Evolutionary conservation across 192 early-diverging fungal genomes (phyloP).

Genomic region (Haplosporangium gracile): DNA sequence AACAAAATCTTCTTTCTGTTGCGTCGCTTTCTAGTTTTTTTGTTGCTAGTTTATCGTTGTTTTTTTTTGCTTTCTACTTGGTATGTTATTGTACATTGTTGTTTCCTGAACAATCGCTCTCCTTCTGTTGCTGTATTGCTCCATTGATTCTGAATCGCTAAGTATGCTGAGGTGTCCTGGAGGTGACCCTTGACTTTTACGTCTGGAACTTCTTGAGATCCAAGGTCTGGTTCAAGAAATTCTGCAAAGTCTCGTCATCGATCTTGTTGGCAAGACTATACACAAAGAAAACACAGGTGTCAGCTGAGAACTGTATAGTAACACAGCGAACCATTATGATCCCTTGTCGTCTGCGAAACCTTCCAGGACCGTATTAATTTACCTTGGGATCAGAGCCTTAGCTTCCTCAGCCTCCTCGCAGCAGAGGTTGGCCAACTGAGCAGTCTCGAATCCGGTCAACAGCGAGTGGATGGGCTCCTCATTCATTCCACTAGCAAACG

Average conservation of each 20-base stretch:
- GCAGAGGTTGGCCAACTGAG: slow-evolving; percentile 92
- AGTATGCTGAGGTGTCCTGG: neutral
- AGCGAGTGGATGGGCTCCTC: slow-evolving; percentile 51
- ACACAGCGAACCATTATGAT: neutral
- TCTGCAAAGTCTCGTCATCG: slow-evolving; percentile 80
- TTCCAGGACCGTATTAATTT: slow-evolving; percentile 13
- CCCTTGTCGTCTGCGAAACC: neutral
- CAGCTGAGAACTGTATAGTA: neutral
- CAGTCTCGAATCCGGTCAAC: slow-evolving; percentile 86
- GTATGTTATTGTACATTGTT: neutral
- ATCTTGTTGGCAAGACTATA: slow-evolving; percentile 80
- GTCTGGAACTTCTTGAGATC: slow-evolving; percentile 85
- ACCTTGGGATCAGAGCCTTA: slow-evolving; percentile 92
- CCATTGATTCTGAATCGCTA: neutral
- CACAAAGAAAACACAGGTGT: neutral
- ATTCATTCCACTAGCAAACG: slow-evolving; percentile 48
- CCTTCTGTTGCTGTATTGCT: neutral
- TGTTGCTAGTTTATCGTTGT: neutral
- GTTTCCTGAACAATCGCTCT: neutral
- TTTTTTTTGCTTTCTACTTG: neutral
- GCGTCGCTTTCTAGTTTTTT: neutral
- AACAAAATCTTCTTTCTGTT: neutral
- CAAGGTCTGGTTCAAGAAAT: slow-evolving; percentile 85
- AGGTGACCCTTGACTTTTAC: slow-evolving; percentile 29
- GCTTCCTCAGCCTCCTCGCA: slow-evolving; percentile 94